These are phyloP conservation scores for Aspergillus incahuasiensis DNA, from an alignment of 495 filamentous ascomycete genomes.

Conservation along the genomic window DNA sequence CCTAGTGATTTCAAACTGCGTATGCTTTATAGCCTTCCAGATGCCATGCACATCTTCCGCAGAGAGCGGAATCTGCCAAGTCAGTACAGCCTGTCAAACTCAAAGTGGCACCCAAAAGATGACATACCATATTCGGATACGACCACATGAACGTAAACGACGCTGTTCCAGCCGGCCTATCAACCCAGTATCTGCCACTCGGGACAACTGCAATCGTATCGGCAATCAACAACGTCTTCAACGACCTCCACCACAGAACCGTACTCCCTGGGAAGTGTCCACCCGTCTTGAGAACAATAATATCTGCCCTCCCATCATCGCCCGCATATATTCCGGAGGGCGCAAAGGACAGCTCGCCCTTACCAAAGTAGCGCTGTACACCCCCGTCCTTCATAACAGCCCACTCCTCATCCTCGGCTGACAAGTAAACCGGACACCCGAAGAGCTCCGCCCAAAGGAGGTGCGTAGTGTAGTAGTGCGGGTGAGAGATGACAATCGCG, in stretches of 20 bases:
- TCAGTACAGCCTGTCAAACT: too few species aligned
- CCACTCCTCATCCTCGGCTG: conserved; percentile 61
- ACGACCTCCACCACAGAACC: conserved; percentile 51
- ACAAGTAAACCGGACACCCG: conserved; percentile 57
- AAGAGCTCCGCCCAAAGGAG: conserved; percentile 62
- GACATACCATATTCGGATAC: conserved; percentile 65
- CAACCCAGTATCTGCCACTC: conserved; percentile 45
- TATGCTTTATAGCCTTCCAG: conserved; percentile 40
- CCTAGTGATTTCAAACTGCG: conserved; percentile 59
- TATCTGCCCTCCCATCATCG: conserved; percentile 43
- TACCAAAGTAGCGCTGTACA: conserved; percentile 10
- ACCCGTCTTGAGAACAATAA: conserved; percentile 61
- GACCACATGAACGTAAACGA: conserved; percentile 74
- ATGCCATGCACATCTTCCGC: conserved; percentile 36
- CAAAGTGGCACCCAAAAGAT: neutral
- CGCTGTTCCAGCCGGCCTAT: conserved; percentile 55
- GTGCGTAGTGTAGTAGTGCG: conserved; percentile 72
- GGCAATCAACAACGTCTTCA: conserved; percentile 57
- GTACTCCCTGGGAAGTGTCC: conserved; percentile 73
- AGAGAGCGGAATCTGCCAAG: conserved; percentile 52
- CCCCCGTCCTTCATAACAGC: conserved; percentile 32
- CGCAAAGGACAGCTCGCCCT: conserved; percentile 5
- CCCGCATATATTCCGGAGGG: neutral
- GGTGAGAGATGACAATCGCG: conserved; percentile 76
- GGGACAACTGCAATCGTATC: conserved; percentile 68